Conservation (phyloP, 2,329 filamentous ascomycete genomes). For the Boeremia exigua region DNA sequence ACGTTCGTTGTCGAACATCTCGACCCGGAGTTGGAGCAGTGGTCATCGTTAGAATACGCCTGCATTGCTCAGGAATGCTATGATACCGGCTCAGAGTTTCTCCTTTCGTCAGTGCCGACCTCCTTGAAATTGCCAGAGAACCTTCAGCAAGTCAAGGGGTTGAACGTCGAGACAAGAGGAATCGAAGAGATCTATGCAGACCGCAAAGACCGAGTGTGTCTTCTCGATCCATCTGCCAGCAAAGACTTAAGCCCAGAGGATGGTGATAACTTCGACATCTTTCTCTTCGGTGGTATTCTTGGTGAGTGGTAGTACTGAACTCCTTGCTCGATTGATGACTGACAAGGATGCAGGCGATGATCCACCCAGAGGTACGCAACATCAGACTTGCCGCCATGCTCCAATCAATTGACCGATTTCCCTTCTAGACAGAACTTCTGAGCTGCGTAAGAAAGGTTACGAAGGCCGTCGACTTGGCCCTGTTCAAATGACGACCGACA, state of each 20-base stretch:
- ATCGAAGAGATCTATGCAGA: constrained; percentile 82
- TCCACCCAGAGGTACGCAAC: constrained; percentile 78
- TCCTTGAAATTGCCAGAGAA: constrained; percentile 66
- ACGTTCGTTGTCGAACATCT: constrained; percentile 96
- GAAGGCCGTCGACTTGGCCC: constrained; percentile 84
- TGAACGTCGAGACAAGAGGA: constrained; percentile 75
- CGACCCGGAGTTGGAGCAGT: constrained; percentile 89
- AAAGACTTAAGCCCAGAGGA: constrained; percentile 85
- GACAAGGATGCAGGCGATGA: constrained; percentile 73
- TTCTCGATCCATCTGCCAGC: constrained; percentile 84
- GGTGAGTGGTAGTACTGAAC: constrained; percentile 60
- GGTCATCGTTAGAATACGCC: constrained; percentile 92
- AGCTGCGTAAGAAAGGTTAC: constrained; percentile 92
- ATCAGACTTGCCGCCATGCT: background rate
- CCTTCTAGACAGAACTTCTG: constrained; percentile 83
- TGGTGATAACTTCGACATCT: constrained; percentile 82
- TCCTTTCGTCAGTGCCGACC: constrained; percentile 79
- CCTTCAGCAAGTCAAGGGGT: constrained; percentile 65
- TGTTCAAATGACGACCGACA: constrained; percentile 98
- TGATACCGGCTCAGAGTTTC: constrained; percentile 70
- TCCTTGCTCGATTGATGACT: constrained; percentile 22
- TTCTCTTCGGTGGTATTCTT: constrained; percentile 94
- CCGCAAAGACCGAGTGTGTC: constrained; percentile 78
- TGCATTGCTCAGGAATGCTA: constrained; percentile 84
- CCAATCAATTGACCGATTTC: constrained; percentile 26